A percentile compares a stretch with the other conserved stretches of the same genome.
Conservation (phyloP, 2,329 filamentous ascomycete species). For the Coniochaeta prunicola region DNA sequence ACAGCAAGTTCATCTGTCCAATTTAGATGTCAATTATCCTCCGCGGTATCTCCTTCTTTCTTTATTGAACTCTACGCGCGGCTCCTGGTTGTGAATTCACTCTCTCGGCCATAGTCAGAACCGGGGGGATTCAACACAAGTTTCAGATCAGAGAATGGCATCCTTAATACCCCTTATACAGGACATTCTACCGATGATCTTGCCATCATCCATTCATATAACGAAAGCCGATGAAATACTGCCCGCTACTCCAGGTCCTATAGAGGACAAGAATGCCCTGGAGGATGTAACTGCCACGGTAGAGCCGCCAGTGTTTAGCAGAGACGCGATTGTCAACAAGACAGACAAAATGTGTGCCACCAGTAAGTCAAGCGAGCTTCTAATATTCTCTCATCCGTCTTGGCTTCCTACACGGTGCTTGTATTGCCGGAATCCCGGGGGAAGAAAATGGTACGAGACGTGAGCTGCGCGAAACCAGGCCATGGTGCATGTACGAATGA, state of each 20-base stretch:
- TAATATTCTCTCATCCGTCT: neutral
- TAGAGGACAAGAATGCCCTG: slow-evolving; percentile 20
- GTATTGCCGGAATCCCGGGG: neutral
- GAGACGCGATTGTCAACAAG: slow-evolving; percentile 54
- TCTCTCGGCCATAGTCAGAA: neutral
- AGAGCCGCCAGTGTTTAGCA: slow-evolving; percentile 25
- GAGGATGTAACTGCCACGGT: neutral
- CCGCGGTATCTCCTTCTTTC: slow-evolving; percentile 10
- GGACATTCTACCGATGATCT: slow-evolving; percentile 52
- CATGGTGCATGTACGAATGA: slow-evolving; percentile 4
- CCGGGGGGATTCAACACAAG: neutral
- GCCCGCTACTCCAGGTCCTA: slow-evolving; percentile 23
- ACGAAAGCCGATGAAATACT: slow-evolving; percentile 39
- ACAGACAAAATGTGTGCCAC: slow-evolving; percentile 61
- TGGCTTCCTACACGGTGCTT: neutral
- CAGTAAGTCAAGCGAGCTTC: slow-evolving; percentile 32
- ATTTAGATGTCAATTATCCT: neutral
- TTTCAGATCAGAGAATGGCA: slow-evolving; percentile 30
- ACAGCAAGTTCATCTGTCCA: neutral
- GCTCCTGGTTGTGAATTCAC: neutral
- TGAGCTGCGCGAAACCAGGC: neutral
- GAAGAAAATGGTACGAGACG: neutral
- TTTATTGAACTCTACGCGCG: slow-evolving; percentile 6
- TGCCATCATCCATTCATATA: slow-evolving; percentile 51
- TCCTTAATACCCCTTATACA: slow-evolving; percentile 47